Evolutionary conservation across 2,329 filamentous ascomycete genomes (phyloP).

Genomic region (Colletotrichum sojae): DNA sequence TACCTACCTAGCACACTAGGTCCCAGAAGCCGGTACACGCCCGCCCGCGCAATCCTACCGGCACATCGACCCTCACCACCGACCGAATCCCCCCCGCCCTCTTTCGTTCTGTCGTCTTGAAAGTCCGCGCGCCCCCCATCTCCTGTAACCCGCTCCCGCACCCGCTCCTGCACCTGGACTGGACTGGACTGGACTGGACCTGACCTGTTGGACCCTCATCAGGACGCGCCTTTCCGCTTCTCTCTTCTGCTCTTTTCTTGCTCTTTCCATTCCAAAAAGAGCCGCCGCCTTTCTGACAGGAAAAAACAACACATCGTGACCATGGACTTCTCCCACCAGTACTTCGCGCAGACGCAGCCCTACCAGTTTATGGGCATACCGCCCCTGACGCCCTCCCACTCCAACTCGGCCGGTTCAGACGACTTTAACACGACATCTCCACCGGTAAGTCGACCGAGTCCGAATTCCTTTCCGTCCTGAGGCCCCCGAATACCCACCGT

Average conservation of each 20-base stretch:
- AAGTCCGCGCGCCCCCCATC: constrained; percentile 21
- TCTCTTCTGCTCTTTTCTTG: neutral
- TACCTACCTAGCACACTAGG: too few species aligned
- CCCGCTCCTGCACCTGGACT: constrained; percentile 9
- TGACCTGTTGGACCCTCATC: constrained; percentile 35
- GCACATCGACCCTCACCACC: constrained; percentile 29
- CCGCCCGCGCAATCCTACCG: constrained; percentile 17
- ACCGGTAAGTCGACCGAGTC: constrained; percentile 60
- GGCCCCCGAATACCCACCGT: constrained; percentile 45
- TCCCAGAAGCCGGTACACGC: too few species aligned
- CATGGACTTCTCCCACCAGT: constrained; percentile 70
- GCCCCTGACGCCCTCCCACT: constrained; percentile 69
- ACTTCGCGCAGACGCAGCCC: constrained; percentile 63
- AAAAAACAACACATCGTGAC: constrained; percentile 34
- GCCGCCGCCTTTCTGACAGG: constrained; percentile 19
- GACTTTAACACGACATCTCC: constrained; percentile 69
- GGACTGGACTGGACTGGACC: constrained; percentile 7
- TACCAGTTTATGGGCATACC: constrained; percentile 70
- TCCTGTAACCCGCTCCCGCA: neutral
- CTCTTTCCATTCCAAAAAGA: constrained; percentile 5
- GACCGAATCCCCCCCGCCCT: too few species aligned
- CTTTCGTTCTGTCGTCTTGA: too few species aligned
- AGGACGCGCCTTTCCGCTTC: constrained; percentile 36
- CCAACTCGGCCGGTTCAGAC: constrained; percentile 68
- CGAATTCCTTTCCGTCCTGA: constrained; percentile 36